A percentile compares a stretch with the other conserved stretches of the same genome.
Conservation (phyloP, 768 basidiomycete genomes). For the Tremella mesenterica region DNA sequence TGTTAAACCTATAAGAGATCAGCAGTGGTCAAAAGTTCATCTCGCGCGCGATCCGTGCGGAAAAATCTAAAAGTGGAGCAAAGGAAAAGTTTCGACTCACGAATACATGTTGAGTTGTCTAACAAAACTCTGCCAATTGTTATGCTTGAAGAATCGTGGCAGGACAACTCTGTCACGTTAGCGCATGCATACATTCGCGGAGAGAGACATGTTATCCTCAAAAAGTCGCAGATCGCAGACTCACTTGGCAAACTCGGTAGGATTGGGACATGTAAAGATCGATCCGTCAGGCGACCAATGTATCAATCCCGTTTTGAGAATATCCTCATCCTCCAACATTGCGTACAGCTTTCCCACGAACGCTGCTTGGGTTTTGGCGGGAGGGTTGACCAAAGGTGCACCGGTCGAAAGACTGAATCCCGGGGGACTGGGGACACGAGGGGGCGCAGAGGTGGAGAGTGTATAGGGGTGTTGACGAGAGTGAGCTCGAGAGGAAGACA, state of each 20-base stretch:
- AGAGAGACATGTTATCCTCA: background rate
- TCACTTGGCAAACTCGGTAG: conserved; percentile 42
- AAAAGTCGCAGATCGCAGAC: conserved; percentile 2
- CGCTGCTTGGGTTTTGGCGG: conserved; percentile 40
- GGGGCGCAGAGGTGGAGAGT: conserved; percentile 9
- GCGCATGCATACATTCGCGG: background rate
- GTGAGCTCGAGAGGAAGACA: background rate
- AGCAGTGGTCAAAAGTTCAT: background rate
- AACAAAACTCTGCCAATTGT: conserved; percentile 86
- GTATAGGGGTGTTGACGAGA: background rate
- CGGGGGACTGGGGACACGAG: conserved; percentile 14
- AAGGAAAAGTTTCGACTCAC: conserved; percentile 39
- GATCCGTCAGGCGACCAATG: conserved; percentile 39
- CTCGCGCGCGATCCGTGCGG: background rate
- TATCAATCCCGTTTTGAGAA: conserved; percentile 35
- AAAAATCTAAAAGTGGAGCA: background rate
- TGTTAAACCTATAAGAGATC: conserved; percentile 12
- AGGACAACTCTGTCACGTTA: conserved; percentile 49
- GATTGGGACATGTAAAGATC: conserved; percentile 41
- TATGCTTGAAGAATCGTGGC: conserved; percentile 94
- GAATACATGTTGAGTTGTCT: conserved; percentile 94
- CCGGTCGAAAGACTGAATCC: conserved; percentile 24
- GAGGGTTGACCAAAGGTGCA: conserved; percentile 30
- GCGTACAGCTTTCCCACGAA: conserved; percentile 44
- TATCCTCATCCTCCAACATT: conserved; percentile 42